These are phyloP conservation scores for Lentinula aciculospora DNA, from an alignment of 768 basidiomycete genomes.

Conservation along the genomic window DNA sequence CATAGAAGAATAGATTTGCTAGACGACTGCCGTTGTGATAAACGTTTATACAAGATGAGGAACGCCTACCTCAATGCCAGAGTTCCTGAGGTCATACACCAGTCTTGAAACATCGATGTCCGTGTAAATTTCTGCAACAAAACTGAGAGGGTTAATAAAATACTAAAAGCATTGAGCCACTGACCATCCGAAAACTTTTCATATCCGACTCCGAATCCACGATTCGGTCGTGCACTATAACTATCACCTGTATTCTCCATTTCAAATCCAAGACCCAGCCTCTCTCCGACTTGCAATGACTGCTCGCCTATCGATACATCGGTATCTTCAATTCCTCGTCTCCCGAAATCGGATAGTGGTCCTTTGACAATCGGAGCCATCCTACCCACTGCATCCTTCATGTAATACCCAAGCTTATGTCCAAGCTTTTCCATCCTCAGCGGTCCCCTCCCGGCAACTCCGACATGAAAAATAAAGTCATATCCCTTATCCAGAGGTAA, in stretches of 20 bases:
- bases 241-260: constrained; percentile 29
- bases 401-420: constrained; percentile 64
- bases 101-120: constrained; percentile 55
- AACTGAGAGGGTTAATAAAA: too few relatives aligned
- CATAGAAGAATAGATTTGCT: constrained; percentile 70
- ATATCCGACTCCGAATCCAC: constrained; percentile 44
- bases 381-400: constrained; percentile 58
- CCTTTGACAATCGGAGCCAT: constrained; percentile 46
- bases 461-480: constrained; percentile 69
- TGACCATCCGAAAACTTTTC: constrained; percentile 40
- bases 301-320: constrained; percentile 13
- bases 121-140: constrained; percentile 39
- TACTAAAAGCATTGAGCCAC: background rate
- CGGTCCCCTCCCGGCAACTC: constrained; percentile 59
- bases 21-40: background rate
- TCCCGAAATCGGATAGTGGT: constrained; percentile 32
- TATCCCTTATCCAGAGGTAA: constrained; percentile 45
- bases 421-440: constrained; percentile 59
- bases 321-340: constrained; percentile 29
- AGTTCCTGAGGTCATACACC: constrained; percentile 47
- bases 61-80: constrained; percentile 40
- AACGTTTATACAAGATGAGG: background rate
- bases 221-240: constrained; percentile 26
- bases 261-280: constrained; percentile 31
- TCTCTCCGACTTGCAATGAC: constrained; percentile 16